Base-by-base conservation (phyloP, 1,284 basidiomycete genomes). In the Leccinum olivaceoglutinosum region DNA sequence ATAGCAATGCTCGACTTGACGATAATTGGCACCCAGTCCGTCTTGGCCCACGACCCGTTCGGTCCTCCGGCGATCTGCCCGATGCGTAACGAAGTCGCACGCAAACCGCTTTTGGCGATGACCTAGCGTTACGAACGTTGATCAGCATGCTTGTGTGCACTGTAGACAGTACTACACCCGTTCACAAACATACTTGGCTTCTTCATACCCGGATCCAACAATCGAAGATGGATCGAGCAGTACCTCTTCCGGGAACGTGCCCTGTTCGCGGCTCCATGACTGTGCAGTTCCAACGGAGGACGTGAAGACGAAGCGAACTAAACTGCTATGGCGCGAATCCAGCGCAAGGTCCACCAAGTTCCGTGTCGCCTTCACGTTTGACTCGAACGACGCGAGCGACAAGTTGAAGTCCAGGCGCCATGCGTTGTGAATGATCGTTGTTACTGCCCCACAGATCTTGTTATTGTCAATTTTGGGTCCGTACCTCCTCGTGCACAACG, bases 11-110 rank as follows among this genome's bases (percentile, higher is more conserved):
- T 34, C 32, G 32, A 34, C 32, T 34, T 67, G 53, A 76, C 67
- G 2, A 76, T 56, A 29, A 74, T 69, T 4, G 75, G 75, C 3
- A 77, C 62, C 71, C 73, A 76, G 14, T 77, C 74, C 1, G 68
- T 71, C 10, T 64, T 68, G 4, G 71, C 63, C 76, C 76, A 77
- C 5, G 68, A 68, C 12, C 75, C 72, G 12, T 67, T 68, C 2
- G 60, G 57, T 5, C 70, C 68, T 0, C 77, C 74, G 0, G 69
- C 62, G 9, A 78, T 71, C 61, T 78, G 76, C 2, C 75, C 75
- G 21, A 75, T 69, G 9, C 75, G 66, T 18, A 77, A 58, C 4
- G 70, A 69, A 0, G 70, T 71, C 4, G 66, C 65, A 0, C 54
- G 64, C 2, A 78, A 57, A 21, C 73, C 68, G 21, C 70, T 67